Conservation (phyloP, 768 basidiomycete species). For the Candolleomyces efflorescens region DNA sequence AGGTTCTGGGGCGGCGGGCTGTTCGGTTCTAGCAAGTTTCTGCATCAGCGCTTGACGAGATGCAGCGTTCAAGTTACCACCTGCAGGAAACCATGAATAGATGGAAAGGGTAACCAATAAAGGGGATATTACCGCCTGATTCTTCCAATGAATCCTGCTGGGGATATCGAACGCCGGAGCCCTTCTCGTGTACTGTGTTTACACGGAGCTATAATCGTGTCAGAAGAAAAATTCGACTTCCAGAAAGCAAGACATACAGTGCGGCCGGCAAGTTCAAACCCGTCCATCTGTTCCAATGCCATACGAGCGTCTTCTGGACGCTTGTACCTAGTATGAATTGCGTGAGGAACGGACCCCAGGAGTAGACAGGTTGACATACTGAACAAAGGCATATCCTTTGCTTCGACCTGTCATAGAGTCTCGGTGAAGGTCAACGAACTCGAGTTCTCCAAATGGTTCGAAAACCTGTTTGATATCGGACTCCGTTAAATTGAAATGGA, state of each 20-base stretch:
- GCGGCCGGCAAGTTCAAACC: conserved; percentile 94
- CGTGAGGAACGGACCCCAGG: not conserved
- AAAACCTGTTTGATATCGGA: conserved; percentile 99
- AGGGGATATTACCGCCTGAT: conserved; percentile 59
- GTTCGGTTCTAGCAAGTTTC: conserved; percentile 96
- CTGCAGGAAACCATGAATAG: conserved; percentile 33
- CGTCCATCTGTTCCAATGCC: conserved; percentile 99
- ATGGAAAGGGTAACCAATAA: not conserved
- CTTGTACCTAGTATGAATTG: conserved; percentile 58
- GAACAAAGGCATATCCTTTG: conserved; percentile 97
- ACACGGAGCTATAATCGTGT: conserved; percentile 60
- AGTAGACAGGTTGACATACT: conserved; percentile 48
- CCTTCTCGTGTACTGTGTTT: conserved; percentile 91
- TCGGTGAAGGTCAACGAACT: conserved; percentile 96
- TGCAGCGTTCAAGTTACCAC: conserved; percentile 96
- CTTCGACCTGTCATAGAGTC: conserved; percentile 93
- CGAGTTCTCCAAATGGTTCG: conserved; percentile 96
- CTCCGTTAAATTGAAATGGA: conserved; percentile 96
- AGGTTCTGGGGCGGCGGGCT: conserved; percentile 50
- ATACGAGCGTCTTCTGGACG: conserved; percentile 91
- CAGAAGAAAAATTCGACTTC: not conserved
- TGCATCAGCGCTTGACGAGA: conserved; percentile 99
- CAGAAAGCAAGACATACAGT: conserved; percentile 49
- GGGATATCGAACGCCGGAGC: conserved; percentile 61
- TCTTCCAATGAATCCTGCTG: conserved; percentile 84